Base-by-base conservation (phyloP, 257 asterid species). In the Salvia splendens region DNA sequence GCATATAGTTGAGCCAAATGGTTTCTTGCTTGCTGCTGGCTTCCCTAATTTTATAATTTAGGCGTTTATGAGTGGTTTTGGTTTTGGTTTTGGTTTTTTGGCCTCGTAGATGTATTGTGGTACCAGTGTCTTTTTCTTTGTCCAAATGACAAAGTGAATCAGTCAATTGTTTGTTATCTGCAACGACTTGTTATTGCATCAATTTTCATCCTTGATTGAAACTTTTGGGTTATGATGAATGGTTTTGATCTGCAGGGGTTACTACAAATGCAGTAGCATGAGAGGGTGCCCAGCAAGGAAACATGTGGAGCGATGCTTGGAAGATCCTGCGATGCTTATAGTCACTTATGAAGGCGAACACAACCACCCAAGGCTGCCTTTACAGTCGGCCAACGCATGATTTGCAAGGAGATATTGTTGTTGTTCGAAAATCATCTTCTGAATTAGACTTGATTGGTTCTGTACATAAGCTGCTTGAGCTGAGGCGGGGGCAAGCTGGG, bases 261-360 rank as follows among this genome's bases (percentile, higher is more conserved):
- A 92, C 81, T 92, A 92, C 61, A 92, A 92, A 75, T 92, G 98
- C 76, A 92, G 98, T 71, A 92, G 98, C 79, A 79, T 92, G 86
- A 85, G 98, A 84, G 98, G 98, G 28, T 92, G 98, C 62, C 98
- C 98, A 20, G 98, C 98, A 5, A 77, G 98, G 77, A 92, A 92
- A 68, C 98, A 92, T 45, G 98, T 92, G 15, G 98, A 92, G 77
- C 78, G 98, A 75, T 92, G 95, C 76, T 82, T 87, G 77, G 98
- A 92, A 75, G 98, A 92, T 5, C 92, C 98, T 1, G 69, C 96
- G 4, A 92, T 92, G 98, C 86, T 92, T 45, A 86, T 89, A 12
- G 98, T 91, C 62, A 89, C 96, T 66, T 89, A 91, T n/a, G 98
- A 91, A 83, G 96, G 94, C 20, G 96, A 92, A 71, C 98, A 92